Base-by-base conservation (phyloP, 2,329 filamentous ascomycete genomes). In the Verticillium albo-atrum region DNA sequence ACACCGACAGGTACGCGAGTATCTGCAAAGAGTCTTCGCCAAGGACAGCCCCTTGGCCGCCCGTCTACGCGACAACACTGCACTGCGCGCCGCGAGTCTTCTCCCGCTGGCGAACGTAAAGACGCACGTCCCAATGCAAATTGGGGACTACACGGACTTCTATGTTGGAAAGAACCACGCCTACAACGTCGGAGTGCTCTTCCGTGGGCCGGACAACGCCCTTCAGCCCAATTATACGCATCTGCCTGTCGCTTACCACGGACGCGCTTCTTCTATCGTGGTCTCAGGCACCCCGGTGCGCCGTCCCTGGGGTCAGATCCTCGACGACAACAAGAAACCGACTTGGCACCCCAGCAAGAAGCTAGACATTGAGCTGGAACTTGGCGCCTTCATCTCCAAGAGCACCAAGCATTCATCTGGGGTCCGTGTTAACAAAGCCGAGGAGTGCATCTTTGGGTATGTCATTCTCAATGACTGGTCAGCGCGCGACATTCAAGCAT, bases 141-240 rank as follows among this genome's bases (percentile, higher is more conserved):
- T 91, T 68, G 86, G 88, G 42, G 89, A 91, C 70, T 91, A 91
- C 69, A 89, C 88, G 6, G 89, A 91, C 70, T 91, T 91, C 77
- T 91, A 88, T 68, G 89, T 86, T 14, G 89, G 89, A 23, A 71
- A 85, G 62, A 86, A 90, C 68, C 89, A 91, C 72, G 89, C 89
- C n/a, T 86, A 84, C 74, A 58, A 60, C 64, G 78, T 87, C 37
- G 87, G 87, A 10, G 79, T 83, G 3, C 78, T 90, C 47, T 89
- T 91, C 72, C 82, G 89, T 52, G 88, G 87, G 0, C 79, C 85
- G 1, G 79, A 82, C n/a, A 89, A 90, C 66, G 87, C 88, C 1
- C 76, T 91, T 23, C 86, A 90, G 68, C 85, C 87, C 34, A 91
- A 91, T 70, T 91, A 91, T 71, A 87, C 82, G 64, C 85, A 90